Evolutionary conservation across 2,329 filamentous ascomycete genomes (phyloP), one percentile per base, ranked within the genome.

Genomic region (Capronia epimyces): DNA sequence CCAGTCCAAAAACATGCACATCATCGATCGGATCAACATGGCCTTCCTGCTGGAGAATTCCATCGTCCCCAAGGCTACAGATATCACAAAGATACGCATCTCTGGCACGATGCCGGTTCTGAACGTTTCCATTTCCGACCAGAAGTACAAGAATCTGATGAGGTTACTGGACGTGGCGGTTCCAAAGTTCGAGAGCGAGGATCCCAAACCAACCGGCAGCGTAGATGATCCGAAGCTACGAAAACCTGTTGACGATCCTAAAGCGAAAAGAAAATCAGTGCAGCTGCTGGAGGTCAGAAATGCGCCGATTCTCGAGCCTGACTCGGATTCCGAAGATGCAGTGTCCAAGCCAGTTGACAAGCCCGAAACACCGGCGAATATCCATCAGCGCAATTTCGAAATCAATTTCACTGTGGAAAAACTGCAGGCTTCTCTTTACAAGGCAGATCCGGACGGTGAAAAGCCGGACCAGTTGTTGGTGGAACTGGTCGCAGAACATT

Each of bases 111-210:
- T 99, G 46, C 93, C 94, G 0, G 83, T 97, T 46, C 76, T 99
- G 1, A 91, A 97, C 66, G 93, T 87, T 9, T 87, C 87, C 0
- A 84, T 94, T 31, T 97, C 93, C 0, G 94, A 99, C 63, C 83
- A 83, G 31, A 98, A 98, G 67, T 98, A 98, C 74, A 98, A 97
- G 72, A 90, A 82, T 40, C 69, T 98, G 53, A 98, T 99, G 93
- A 90, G 83, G 62, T 77, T 98, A 37, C 91, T 98, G 55, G 91
- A 98, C 53, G 89, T 95, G 50, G 90, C 93, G 0, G 87, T 98
- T 52, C 94, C 93, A 1, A 90, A 86, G 55, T 84, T 97, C 50
- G 79, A 81, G 21, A 73, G 76, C 13, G 73, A 76, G 1, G 13
- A 63, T 68, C 3, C 60, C 63, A 57, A 43, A 64, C 4, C 43